Conservation (phyloP, 2,329 filamentous ascomycete genomes). For the Colletotrichum zoysiae region DNA sequence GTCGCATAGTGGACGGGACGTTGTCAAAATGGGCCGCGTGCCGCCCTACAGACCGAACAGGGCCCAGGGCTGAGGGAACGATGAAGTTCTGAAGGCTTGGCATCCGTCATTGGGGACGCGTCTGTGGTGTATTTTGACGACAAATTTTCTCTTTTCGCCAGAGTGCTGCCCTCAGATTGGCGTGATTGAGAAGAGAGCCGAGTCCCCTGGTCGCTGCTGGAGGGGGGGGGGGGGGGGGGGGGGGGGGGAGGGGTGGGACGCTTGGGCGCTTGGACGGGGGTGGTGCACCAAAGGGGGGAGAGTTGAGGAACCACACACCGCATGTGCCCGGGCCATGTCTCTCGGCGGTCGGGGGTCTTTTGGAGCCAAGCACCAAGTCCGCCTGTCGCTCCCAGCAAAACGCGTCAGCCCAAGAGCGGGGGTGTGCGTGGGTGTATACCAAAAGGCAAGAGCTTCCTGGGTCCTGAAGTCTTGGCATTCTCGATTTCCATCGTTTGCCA, state of each 20-base stretch:
- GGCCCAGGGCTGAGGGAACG: conserved; percentile 40
- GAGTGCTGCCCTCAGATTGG: conserved; percentile 34
- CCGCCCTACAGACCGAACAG: conserved; percentile 39
- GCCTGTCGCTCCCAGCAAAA: conserved; percentile 35
- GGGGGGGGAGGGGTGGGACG: not conserved
- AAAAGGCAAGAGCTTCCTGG: conserved; percentile 39
- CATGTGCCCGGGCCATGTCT: not conserved
- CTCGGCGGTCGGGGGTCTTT: not conserved
- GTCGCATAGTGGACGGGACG: conserved; percentile 40
- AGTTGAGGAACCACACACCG: conserved; percentile 10
- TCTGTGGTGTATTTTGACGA: conserved; percentile 28
- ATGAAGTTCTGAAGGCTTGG: conserved; percentile 41
- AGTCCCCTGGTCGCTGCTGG: conserved; percentile 21
- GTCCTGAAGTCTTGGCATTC: conserved; percentile 38
- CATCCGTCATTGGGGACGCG: conserved; percentile 40
- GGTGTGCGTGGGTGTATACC: conserved; percentile 25
- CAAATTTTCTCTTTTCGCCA: conserved; percentile 36
- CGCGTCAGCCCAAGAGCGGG: conserved; percentile 39
- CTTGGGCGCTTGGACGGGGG: conserved; percentile 30
- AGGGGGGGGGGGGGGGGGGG: not conserved
- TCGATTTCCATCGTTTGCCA: conserved; percentile 41
- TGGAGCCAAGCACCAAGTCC: not conserved
- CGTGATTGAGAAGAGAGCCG: conserved; percentile 21
- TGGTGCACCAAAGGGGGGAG: not conserved
- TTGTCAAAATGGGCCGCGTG: conserved; percentile 38